Evolutionary conservation across 2,329 filamentous ascomycete genomes (phyloP).

Genomic region (Claviceps paspali): DNA sequence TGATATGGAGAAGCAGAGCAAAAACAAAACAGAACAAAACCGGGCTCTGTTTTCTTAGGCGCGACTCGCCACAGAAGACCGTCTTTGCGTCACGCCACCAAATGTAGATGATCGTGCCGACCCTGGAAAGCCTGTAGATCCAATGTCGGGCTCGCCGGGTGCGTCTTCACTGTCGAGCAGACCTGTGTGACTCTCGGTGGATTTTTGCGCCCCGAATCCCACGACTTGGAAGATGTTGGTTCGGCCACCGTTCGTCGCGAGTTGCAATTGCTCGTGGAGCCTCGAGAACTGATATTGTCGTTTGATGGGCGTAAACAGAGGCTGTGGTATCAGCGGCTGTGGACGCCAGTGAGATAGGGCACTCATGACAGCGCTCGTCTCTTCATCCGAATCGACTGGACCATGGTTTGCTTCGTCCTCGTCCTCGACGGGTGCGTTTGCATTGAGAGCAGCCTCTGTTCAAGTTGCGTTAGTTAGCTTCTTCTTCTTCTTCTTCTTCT

Average conservation of each 20-base stretch:
- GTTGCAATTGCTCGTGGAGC: constrained; percentile 49
- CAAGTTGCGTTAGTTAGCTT: constrained; percentile 4
- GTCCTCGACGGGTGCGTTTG: constrained; percentile 79
- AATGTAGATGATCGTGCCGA: constrained; percentile 31
- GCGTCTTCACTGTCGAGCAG: constrained; percentile 37
- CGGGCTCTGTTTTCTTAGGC: too few species aligned
- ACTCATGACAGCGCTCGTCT: constrained; percentile 76
- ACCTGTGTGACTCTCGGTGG: constrained; percentile 33
- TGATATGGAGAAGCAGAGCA: neutral
- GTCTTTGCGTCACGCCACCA: constrained; percentile 26
- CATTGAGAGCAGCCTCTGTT: constrained; percentile 81
- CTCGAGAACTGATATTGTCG: constrained; percentile 47
- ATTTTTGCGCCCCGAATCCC: constrained; percentile 39
- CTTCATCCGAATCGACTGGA: constrained; percentile 87
- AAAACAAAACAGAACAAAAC: too few species aligned
- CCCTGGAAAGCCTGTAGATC: constrained; percentile 21
- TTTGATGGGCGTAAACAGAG: constrained; percentile 43
- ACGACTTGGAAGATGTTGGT: constrained; percentile 50
- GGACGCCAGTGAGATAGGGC: constrained; percentile 64
- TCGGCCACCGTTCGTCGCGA: constrained; percentile 49
- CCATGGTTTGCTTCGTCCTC: constrained; percentile 66
- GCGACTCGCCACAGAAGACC: constrained; percentile 31
- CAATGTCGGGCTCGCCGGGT: constrained; percentile 39
- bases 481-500: too few species aligned
- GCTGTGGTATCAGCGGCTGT: constrained; percentile 58